phyloP scores from a whole-genome alignment of 768 basidiomycete genomes.

The Trichaptum fuscoviolaceum region DNA sequence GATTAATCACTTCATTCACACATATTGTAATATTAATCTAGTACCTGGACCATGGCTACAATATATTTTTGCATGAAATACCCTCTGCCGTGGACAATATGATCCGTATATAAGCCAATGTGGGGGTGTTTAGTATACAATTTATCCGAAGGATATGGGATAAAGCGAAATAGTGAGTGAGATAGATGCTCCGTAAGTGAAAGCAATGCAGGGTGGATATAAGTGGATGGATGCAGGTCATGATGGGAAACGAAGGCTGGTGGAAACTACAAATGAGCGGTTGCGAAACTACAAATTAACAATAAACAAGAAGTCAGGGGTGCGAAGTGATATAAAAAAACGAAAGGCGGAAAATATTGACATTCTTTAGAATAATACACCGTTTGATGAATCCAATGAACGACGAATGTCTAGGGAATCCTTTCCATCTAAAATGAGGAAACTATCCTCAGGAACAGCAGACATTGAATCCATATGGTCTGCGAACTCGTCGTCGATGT shows the following conservation, averaged over 20 bases:
- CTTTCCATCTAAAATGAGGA: slow-evolving; percentile 36
- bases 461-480: slow-evolving; percentile 12
- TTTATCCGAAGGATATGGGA: background rate
- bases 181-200: background rate
- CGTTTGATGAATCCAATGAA: background rate
- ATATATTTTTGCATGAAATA: background rate
- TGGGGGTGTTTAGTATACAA: background rate
- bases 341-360: slow-evolving; percentile 17
- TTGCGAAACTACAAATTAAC: slow-evolving; percentile 3
- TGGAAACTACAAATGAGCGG: slow-evolving; percentile 1
- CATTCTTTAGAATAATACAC: slow-evolving; percentile 20
- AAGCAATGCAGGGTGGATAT: background rate
- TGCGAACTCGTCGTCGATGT: slow-evolving; percentile 42
- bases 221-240: background rate
- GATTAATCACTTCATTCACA: slow-evolving; percentile 33
- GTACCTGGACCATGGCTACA: background rate
- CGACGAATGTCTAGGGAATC: slow-evolving; percentile 32
- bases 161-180: background rate
- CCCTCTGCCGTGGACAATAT: background rate
- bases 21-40: background rate
- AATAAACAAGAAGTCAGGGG: slow-evolving; percentile 5
- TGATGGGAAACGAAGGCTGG: background rate
- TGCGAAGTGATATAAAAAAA: slow-evolving; percentile 2
- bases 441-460: slow-evolving; percentile 26
- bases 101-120: background rate